Conservation (phyloP, 2,329 filamentous ascomycete species). For the Colletotrichum lindemuthianum region DNA sequence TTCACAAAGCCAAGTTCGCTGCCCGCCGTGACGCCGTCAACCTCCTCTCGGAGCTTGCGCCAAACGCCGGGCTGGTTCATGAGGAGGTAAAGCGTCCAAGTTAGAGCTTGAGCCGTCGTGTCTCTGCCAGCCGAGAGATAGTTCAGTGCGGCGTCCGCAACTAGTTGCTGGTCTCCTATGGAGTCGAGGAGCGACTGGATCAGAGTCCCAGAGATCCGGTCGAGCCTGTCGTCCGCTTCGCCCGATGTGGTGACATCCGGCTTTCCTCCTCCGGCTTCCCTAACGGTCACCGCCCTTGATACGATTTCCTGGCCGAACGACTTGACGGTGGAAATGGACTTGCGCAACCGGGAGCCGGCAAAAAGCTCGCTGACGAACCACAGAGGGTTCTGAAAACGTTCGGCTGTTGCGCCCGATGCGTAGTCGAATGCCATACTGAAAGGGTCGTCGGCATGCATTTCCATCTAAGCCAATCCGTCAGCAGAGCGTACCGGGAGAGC, state of each 20-base stretch:
- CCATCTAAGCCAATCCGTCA: constrained; percentile 57
- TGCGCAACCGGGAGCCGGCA: constrained; percentile 58
- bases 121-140: constrained; percentile 73
- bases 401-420: constrained; percentile 67
- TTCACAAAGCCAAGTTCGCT: constrained; percentile 27
- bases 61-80: constrained; percentile 59
- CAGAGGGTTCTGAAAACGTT: constrained; percentile 73
- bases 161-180: constrained; percentile 63
- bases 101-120: constrained; percentile 72
- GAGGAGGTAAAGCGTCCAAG: constrained; percentile 71
- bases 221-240: constrained; percentile 42
- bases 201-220: constrained; percentile 61
- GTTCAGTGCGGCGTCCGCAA: constrained; percentile 72
- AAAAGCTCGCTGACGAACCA: constrained; percentile 69
- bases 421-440: constrained; percentile 71
- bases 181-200: constrained; percentile 69
- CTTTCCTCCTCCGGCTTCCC: constrained; percentile 35
- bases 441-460: constrained; percentile 69
- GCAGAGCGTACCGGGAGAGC: not conserved
- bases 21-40: constrained; percentile 38
- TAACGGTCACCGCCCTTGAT: constrained; percentile 59
- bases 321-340: constrained; percentile 60
- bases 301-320: constrained; percentile 68
- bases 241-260: not conserved
- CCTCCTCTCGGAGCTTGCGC: constrained; percentile 55